Conservation (phyloP, 2,329 filamentous ascomycete genomes). For the Exophiala viscosa region DNA sequence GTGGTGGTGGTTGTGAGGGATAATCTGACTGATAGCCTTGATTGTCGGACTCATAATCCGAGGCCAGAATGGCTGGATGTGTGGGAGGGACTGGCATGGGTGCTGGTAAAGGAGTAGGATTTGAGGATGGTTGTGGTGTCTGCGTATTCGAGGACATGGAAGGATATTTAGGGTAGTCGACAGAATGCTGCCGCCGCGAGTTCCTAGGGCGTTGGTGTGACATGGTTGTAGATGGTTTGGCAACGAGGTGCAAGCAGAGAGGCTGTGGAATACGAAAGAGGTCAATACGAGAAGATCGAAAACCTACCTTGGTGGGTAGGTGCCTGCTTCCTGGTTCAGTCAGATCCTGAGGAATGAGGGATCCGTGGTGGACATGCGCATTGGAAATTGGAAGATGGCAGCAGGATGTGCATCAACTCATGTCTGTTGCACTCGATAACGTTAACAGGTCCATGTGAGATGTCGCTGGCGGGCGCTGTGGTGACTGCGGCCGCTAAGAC, state of each 20-base stretch:
- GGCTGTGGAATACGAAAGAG: constrained; percentile 9
- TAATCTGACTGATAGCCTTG: constrained; percentile 46
- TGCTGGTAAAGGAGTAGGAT: constrained; percentile 5
- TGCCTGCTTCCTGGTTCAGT: constrained; percentile 6
- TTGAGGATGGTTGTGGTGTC: constrained; percentile 7
- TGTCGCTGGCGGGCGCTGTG: too few relatives aligned
- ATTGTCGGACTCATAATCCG: constrained; percentile 66
- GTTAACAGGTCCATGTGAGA: too few relatives aligned
- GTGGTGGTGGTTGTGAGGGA: constrained; percentile 40
- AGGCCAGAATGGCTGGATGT: constrained; percentile 22
- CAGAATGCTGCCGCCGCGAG: constrained; percentile 27
- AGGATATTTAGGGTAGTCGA: constrained; percentile 28
- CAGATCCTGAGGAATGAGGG: background rate
- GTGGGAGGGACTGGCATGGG: constrained; percentile 2
- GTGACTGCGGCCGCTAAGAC: too few relatives aligned
- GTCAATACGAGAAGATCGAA: constrained; percentile 8
- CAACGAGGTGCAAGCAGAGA: background rate
- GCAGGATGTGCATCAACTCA: too few relatives aligned
- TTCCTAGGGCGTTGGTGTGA: constrained; percentile 22
- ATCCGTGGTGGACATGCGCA: background rate
- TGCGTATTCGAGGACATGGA: constrained; percentile 20
- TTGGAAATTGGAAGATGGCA: too few relatives aligned
- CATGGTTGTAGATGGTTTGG: constrained; percentile 13
- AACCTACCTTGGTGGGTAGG: constrained; percentile 20
- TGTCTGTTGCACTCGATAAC: too few relatives aligned